Base-by-base conservation (phyloP, 2,329 filamentous ascomycete genomes). In the Verticillium alfalfae region DNA sequence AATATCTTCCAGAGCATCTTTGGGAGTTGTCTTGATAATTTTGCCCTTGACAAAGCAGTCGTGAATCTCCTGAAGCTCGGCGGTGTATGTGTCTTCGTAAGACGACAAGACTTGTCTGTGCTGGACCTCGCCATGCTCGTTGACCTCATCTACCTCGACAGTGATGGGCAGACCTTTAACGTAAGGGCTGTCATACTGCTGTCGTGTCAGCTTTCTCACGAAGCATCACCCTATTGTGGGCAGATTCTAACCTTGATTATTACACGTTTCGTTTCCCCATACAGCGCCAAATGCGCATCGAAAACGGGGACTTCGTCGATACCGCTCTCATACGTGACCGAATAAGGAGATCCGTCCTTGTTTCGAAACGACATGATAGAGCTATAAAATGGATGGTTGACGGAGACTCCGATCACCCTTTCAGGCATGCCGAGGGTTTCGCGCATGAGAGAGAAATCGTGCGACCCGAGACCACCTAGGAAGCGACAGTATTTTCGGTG, bases 361-460 rank as follows among this genome's bases (percentile, higher is more conserved):
- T 64, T 64, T 9, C 57, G 45, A 34, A 56, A 64, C 7, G 61
- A 34, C 61, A 64, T 39, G 31, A 64, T 64, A 18, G 62, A 38
- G 37, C 49, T 62, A 57, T 64, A 64, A 31, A 62, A 62, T 12
- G 57, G 62, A 9, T 62, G 58, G 49, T 62, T 58, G 34, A 41
- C 62, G 8, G 55, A 52, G 22, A 60, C 59, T 6, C 59, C 65
- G 1, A 66, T 13, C 1, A 66, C 71, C 26, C 61, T 58, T 16
- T 67, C 65, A 1, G 66, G 66, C n/a, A 66, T 56, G 7, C 65
- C 65, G 0, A 68, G 13, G 1, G 52, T 58, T 67, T 87, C 84
- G 13, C 84, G 74, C 81, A 87, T 83, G 2, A 81, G 64, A 0
- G 76, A 80, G 0, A 87, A 67, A 64, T 86, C 84, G 62, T 87